These are phyloP conservation scores for Cantharellus cinnabarinus DNA, from an alignment of 768 basidiomycete species.

Conservation along the genomic window DNA sequence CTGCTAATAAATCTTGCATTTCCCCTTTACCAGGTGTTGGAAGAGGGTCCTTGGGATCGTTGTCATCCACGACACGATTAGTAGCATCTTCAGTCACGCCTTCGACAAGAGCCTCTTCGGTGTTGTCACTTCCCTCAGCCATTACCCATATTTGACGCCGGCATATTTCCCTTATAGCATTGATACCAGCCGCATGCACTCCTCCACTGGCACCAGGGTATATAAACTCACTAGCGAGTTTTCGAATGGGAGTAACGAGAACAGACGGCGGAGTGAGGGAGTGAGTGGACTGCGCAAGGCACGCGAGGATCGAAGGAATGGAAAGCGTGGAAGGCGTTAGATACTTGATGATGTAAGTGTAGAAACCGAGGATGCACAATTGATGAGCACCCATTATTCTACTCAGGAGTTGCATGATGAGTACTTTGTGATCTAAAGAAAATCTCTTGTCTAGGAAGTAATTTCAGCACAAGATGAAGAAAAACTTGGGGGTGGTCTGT, in stretches of 20 bases:
- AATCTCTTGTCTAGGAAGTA: constrained; percentile 65
- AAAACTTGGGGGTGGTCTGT: constrained; percentile 4
- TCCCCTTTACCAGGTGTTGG: no score
- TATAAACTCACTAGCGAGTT: constrained; percentile 88
- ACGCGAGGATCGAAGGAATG: constrained; percentile 80
- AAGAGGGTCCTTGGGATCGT: no score
- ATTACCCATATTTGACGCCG: constrained; percentile 89
- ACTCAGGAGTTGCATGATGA: constrained; percentile 90
- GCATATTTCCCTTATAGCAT: constrained; percentile 89
- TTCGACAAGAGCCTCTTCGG: no score
- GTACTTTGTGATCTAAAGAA: constrained; percentile 88
- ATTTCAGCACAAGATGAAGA: not conserved
- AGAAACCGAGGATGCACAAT: constrained; percentile 82
- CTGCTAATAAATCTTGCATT: constrained; percentile 49
- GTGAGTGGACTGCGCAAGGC: constrained; percentile 86
- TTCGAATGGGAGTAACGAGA: constrained; percentile 70
- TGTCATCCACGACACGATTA: no score
- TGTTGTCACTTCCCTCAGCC: constrained; percentile 32
- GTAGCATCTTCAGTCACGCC: no score
- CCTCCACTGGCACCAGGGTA: constrained; percentile 93
- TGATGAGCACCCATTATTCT: constrained; percentile 87
- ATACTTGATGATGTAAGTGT: constrained; percentile 83
- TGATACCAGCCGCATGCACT: constrained; percentile 91
- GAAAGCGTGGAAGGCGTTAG: constrained; percentile 80
- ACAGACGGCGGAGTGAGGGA: constrained; percentile 89